Evolutionary conservation across 257 asterid genomes (phyloP).

Genomic region (Solanum dulcamara): DNA sequence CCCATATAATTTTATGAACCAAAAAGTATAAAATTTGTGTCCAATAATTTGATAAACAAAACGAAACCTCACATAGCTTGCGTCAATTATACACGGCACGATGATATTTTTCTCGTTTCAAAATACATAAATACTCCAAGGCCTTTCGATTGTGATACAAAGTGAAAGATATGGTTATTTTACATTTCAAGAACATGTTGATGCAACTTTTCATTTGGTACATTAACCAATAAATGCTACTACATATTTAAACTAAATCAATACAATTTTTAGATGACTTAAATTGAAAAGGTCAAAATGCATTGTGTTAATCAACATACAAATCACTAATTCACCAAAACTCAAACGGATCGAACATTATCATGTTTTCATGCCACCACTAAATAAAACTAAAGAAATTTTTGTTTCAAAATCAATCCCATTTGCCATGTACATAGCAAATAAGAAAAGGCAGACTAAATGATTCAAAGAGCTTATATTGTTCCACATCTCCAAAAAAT

Average conservation of each 20-base stretch:
- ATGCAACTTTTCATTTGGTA: not conserved
- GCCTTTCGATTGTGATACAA: too few relatives aligned
- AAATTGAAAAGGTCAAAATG: not conserved
- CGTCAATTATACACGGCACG: too few relatives aligned
- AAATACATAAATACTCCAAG: too few relatives aligned
- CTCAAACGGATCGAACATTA: not conserved
- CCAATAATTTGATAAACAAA: too few relatives aligned
- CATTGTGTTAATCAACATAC: not conserved
- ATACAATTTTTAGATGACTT: too few relatives aligned
- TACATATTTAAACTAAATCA: not conserved
- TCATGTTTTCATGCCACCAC: not conserved
- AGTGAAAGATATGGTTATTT: too few relatives aligned
- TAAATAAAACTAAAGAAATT: too few relatives aligned
- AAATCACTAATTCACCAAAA: not conserved
- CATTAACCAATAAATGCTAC: too few relatives aligned
- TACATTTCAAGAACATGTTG: too few relatives aligned
- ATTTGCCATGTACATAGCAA: not conserved
- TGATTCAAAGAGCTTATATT: not conserved
- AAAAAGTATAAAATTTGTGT: too few relatives aligned
- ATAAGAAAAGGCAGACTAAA: not conserved
- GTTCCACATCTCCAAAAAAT: not conserved
- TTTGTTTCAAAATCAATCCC: not conserved
- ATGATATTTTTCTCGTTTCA: too few relatives aligned
- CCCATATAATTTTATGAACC: not conserved
- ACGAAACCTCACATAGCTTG: too few relatives aligned